These are phyloP conservation scores for Penicillium alfredii DNA, from an alignment of 495 filamentous ascomycete genomes.

Conservation along the genomic window DNA sequence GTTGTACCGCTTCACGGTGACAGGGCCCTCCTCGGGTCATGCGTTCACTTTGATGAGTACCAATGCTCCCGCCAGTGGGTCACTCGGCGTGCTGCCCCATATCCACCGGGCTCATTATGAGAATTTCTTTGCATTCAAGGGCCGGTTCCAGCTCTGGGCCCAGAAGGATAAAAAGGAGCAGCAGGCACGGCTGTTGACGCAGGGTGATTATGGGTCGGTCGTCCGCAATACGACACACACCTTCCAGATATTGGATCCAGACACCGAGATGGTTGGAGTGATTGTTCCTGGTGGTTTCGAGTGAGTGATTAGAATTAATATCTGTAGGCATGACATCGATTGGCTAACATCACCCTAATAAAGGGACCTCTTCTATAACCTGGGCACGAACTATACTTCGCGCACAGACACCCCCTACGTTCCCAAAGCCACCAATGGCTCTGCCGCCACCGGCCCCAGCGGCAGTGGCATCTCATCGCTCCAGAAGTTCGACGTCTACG, in stretches of 20 bases:
- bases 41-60: slow-evolving; percentile 40
- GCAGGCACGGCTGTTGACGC: slow-evolving; percentile 28
- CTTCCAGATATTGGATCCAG: slow-evolving; percentile 40
- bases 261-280: slow-evolving; percentile 40
- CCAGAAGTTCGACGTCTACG: slow-evolving; percentile 35
- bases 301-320: too few species aligned
- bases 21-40: slow-evolving; percentile 36
- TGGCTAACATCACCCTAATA: too few species aligned
- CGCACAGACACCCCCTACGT: slow-evolving; percentile 27
- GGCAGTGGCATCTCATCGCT: slow-evolving; percentile 19
- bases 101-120: slow-evolving; percentile 39
- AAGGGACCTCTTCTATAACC: slow-evolving; percentile 34
- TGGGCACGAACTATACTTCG: slow-evolving; percentile 25
- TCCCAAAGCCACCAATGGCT: slow-evolving; percentile 12
- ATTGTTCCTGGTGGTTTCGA: slow-evolving; percentile 43
- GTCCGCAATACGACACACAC: slow-evolving; percentile 40
- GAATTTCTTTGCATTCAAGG: slow-evolving; percentile 42
- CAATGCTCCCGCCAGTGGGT: slow-evolving; percentile 26
- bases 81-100: slow-evolving; percentile 36
- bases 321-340: too few species aligned
- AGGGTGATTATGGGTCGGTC: slow-evolving; percentile 39
- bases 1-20: slow-evolving; percentile 33
- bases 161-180: slow-evolving; percentile 29
- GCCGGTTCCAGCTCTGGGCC: slow-evolving; percentile 42
- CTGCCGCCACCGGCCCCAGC: slow-evolving; percentile 6